Evolutionary conservation across 1,284 basidiomycete genomes (phyloP).

Genomic region (Cystobasidium slooffiae): DNA sequence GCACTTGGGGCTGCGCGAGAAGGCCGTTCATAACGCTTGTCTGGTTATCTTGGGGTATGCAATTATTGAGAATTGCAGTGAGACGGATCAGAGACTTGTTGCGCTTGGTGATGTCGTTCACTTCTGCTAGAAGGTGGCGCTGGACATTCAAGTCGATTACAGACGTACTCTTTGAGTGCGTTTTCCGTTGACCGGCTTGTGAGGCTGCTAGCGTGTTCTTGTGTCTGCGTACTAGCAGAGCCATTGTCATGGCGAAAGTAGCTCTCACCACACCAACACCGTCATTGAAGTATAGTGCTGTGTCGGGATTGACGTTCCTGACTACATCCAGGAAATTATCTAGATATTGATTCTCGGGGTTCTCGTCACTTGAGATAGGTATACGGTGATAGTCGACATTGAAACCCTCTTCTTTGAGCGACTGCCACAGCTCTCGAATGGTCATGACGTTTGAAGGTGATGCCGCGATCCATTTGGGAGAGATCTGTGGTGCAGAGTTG

Average conservation of each 20-base stretch:
- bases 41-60: conserved; percentile 27
- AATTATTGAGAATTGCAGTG: conserved; percentile 49
- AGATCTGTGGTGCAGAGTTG: conserved; percentile 66
- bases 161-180: conserved; percentile 57
- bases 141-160: conserved; percentile 34
- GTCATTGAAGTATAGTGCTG: conserved; percentile 91
- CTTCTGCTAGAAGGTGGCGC: conserved; percentile 22
- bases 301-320: conserved; percentile 73
- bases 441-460: conserved; percentile 84
- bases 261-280: conserved; percentile 94
- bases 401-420: conserved; percentile 82
- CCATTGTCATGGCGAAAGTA: conserved; percentile 90
- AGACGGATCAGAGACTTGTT: conserved; percentile 46
- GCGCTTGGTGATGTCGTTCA: conserved; percentile 31
- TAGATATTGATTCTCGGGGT: conserved; percentile 79
- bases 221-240: conserved; percentile 81
- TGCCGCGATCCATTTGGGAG: conserved; percentile 94
- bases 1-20: conserved; percentile 68
- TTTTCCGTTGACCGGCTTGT: conserved; percentile 69
- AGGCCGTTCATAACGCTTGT: conserved; percentile 23
- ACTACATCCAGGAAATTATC: conserved; percentile 90
- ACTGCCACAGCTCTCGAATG: conserved; percentile 81
- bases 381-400: conserved; percentile 86
- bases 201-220: conserved; percentile 78
- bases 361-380: conserved; percentile 80